These are phyloP conservation scores for Paraphaeosphaeria minitans DNA, from an alignment of 2,329 filamentous ascomycete genomes.

Conservation along the genomic window DNA sequence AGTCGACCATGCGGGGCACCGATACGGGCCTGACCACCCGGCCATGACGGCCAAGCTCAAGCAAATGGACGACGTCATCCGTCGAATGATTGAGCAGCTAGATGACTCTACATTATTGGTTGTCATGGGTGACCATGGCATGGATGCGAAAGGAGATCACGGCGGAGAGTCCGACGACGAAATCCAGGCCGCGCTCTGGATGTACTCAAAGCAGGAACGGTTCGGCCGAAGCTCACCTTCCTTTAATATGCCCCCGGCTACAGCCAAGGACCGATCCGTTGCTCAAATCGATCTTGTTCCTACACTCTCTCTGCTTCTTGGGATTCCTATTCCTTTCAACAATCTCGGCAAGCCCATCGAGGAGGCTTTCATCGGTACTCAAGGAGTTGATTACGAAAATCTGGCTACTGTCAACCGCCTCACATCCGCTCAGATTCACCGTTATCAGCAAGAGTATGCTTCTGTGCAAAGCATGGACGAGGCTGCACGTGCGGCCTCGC, in stretches of 20 bases:
- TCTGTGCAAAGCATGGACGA: constrained; percentile 71
- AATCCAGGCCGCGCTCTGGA: constrained; percentile 92
- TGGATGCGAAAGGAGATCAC: constrained; percentile 96
- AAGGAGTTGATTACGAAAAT: constrained; percentile 74
- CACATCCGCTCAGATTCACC: constrained; percentile 81
- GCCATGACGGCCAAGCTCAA: constrained; percentile 89
- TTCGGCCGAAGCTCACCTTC: constrained; percentile 78
- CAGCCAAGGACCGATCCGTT: constrained; percentile 76
- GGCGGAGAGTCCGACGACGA: constrained; percentile 98
- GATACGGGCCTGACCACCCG: constrained; percentile 89
- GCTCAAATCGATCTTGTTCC: constrained; percentile 94
- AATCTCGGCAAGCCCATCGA: constrained; percentile 92
- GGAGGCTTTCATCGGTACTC: constrained; percentile 80
- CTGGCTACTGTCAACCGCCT: constrained; percentile 78
- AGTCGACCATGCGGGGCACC: constrained; percentile 95
- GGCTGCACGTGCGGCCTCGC: constrained; percentile 60
- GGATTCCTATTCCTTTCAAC: constrained; percentile 93
- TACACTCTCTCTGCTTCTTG: constrained; percentile 84
- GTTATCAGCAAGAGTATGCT: constrained; percentile 86
- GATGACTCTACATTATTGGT: constrained; percentile 88
- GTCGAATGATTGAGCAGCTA: constrained; percentile 70
- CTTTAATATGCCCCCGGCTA: constrained; percentile 63
- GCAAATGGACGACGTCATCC: constrained; percentile 86
- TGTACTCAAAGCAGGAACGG: constrained; percentile 88
- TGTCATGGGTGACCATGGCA: constrained; percentile 98